These are phyloP conservation scores for Tilletia setariae DNA, from an alignment of 1,284 basidiomycete genomes.

Conservation along the genomic window DNA sequence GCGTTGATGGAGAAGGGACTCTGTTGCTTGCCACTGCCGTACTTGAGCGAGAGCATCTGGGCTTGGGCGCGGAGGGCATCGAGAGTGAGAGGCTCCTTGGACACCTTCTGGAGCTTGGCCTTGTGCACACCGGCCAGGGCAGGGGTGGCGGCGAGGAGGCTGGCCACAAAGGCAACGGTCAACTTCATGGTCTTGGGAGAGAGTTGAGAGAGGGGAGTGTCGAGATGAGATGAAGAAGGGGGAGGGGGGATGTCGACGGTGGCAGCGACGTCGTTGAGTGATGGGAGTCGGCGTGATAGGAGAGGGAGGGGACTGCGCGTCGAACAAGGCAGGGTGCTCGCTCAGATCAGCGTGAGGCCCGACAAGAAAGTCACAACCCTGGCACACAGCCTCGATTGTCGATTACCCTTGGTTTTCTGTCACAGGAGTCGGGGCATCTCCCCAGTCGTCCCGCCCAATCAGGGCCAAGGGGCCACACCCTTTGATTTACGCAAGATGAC, in stretches of 20 bases:
- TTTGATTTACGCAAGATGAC: too few species aligned
- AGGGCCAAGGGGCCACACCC: too few species aligned
- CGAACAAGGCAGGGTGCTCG: not conserved
- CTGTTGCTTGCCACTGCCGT: constrained; percentile 46
- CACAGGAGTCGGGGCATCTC: too few species aligned
- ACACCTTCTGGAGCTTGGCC: constrained; percentile 10
- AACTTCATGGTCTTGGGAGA: constrained; percentile 37
- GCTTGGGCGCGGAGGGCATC: constrained; percentile 64
- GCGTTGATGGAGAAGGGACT: constrained; percentile 55
- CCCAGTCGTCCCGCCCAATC: too few species aligned
- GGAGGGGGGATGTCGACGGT: not conserved
- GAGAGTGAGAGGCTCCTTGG: constrained; percentile 66
- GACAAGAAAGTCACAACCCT: too few species aligned
- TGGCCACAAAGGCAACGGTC: constrained; percentile 59
- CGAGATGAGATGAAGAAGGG: constrained; percentile 68
- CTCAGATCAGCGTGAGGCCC: too few species aligned
- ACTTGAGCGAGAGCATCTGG: constrained; percentile 51
- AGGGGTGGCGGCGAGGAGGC: constrained; percentile 62
- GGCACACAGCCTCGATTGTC: too few species aligned
- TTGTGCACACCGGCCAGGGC: not conserved
- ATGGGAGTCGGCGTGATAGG: not conserved
- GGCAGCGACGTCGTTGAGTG: not conserved
- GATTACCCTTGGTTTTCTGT: too few species aligned
- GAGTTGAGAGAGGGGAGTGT: constrained; percentile 60
- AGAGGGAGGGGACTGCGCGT: not conserved